Evolutionary conservation across 768 basidiomycete genomes (phyloP), one percentile per base, ranked within the genome.

Genomic region (Exidia glandulosa): DNA sequence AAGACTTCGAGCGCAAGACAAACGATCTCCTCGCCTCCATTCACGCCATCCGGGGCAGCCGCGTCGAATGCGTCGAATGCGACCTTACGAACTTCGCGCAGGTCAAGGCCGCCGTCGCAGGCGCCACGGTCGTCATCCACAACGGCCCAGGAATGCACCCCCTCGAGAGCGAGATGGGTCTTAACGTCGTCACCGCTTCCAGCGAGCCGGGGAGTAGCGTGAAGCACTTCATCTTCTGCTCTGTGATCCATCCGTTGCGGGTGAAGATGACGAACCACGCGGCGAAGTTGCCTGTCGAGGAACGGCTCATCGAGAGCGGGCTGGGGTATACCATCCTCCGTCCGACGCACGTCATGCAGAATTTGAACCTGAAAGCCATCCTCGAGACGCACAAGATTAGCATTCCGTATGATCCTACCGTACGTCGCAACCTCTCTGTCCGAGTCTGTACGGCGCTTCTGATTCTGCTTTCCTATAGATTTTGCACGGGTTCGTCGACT

Each of bases 301-400:
- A 75, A 56, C 70, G 74, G 33, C 70, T 76, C 9, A 67, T 72
- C 48, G 72, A 73, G 50, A 72, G 71, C 16, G 71, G 72, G 27
- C 33, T 75, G 47, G 62, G 67, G 48, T 73, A 73, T 62, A 74
- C 74, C n/a, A 73, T 76, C 55, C 67, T 73, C 12, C 61, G 72
- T 68, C 72, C 73, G 14, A 69, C 70, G 10, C 68, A 69, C 29
- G 65, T 71, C 59, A 72, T 73, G 70, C 73, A 74, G 58, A 71
- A 73, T 62, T 60, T 63, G 32, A 32, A 60, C 14, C 57, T 65
- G 23, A 45, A 61, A 16, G 56, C 56, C 36, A 45, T 73, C 32
- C 48, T 66, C 32, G 45, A 68, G 29, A 56, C 65, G 13, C 63
- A 64, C 33, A 59, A 32, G 16, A 57, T 73, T 23, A 60, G 58